Evolutionary conservation across 768 basidiomycete species (phyloP), one percentile per base, ranked within the genome.

Genomic region (Lanmaoa pseudosensibilis): DNA sequence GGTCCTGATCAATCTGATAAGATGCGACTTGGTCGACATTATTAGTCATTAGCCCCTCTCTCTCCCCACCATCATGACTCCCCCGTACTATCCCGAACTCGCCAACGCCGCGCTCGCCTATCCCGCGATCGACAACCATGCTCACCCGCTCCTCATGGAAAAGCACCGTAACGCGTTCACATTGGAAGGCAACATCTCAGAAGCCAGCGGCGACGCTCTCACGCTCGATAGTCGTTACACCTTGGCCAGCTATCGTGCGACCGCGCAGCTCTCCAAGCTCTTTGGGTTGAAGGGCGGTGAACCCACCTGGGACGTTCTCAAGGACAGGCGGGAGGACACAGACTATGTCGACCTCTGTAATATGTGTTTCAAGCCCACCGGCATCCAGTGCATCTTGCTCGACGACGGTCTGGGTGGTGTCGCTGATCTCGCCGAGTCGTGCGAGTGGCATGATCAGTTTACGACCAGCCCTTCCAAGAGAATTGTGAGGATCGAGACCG

Each of bases 101-200:
- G 62, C 54, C 41, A 32, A 50, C 27, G 48, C 52, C 21, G 58
- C 59, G 25, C 60, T 72, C 30, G 23, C 53, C 25, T 79, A 75
- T 48, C 86, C 85, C 19, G 83, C 82, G 1, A 87, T 89, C 65
- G 89, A 92, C 73, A 90, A 91, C 67, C 90, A 92, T 65, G 86
- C 88, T 0, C 90, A 92, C 64, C 85, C 88, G 2, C 74, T 92
- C 19, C 75, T 92, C 46, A 73, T 74, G 23, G 75, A 72, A 7
- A 71, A 72, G 19, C 64, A 80, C 51, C 79, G 84, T 32, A 48
- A 71, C 21, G 58, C 56, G 2, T 62, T 88, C 18, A 78, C 84
- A 0, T 80, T 90, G 58, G 86, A 91, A 55, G 83, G 83, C 0
- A 64, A 88, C 46, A 73, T 87, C 43, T 86, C 86, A 2, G 88